Conservation (phyloP, 768 basidiomycete genomes). For the Chalciporus pseudorubinellus region DNA sequence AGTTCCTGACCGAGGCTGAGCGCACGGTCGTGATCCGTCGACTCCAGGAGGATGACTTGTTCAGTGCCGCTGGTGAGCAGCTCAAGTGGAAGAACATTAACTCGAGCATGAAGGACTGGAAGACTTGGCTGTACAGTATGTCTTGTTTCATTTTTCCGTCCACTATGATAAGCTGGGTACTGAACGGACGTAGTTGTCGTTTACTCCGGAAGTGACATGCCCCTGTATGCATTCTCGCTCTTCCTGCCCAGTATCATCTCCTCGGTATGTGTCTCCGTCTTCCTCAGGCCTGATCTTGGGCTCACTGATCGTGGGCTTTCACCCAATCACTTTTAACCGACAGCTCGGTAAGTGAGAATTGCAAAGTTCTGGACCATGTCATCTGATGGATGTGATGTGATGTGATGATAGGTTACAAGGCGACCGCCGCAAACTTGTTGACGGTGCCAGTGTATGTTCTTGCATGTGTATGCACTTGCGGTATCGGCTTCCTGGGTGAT, state of each 20-base stretch:
- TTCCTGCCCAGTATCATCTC: conserved; percentile 81
- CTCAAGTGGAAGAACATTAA: conserved; percentile 57
- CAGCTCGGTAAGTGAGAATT: conserved; percentile 38
- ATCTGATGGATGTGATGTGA: background rate
- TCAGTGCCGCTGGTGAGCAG: conserved; percentile 69
- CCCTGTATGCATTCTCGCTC: conserved; percentile 73
- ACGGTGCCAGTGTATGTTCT: conserved; percentile 75
- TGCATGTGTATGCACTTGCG: conserved; percentile 65
- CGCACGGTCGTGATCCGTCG: conserved; percentile 63
- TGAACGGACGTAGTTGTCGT: conserved; percentile 44
- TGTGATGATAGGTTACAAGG: conserved; percentile 62
- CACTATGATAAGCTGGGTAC: background rate
- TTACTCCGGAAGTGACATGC: conserved; percentile 57
- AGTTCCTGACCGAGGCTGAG: conserved; percentile 71
- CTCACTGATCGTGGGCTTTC: background rate
- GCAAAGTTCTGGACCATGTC: background rate
- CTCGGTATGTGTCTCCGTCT: conserved; percentile 42
- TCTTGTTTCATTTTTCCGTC: background rate
- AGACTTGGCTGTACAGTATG: conserved; percentile 53
- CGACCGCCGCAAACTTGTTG: conserved; percentile 71
- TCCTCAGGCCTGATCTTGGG: background rate
- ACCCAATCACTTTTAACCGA: background rate
- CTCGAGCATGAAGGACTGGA: conserved; percentile 66
- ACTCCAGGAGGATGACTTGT: conserved; percentile 65
- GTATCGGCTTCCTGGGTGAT: conserved; percentile 63